phyloP scores from a whole-genome alignment of 495 filamentous ascomycete genomes.

The Xylaria acuta region DNA sequence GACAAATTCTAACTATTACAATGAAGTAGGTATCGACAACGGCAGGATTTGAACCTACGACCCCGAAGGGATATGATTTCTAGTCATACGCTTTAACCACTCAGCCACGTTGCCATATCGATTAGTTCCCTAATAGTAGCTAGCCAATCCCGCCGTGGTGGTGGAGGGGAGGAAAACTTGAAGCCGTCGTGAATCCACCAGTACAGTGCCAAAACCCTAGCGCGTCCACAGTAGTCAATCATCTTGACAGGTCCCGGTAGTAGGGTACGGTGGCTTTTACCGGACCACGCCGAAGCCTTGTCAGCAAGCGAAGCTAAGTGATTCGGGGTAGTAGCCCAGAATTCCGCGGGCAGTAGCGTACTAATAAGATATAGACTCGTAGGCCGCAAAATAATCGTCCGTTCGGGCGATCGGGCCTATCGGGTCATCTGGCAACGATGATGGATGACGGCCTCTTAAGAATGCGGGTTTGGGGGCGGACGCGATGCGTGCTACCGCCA shows the following conservation, averaged over 20 bases:
- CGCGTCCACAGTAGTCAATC: not conserved
- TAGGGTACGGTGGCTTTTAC: constrained; percentile 8
- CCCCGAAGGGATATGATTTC: constrained; percentile 12
- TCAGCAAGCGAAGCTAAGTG: not conserved
- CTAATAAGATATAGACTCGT: too few species aligned
- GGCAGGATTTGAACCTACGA: constrained; percentile 13
- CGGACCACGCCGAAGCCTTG: not conserved
- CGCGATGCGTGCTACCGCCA: not conserved
- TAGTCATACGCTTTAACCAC: constrained; percentile 15
- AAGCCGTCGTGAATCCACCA: not conserved
- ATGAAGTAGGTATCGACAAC: not conserved
- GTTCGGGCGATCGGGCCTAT: not conserved
- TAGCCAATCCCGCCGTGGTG: not conserved
- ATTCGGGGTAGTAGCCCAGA: not conserved
- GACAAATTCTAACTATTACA: not conserved
- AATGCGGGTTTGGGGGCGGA: not conserved
- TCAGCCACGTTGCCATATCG: constrained; percentile 11
- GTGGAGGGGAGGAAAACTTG: not conserved
- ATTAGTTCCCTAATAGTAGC: not conserved
- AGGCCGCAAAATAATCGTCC: not conserved
- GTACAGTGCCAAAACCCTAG: not conserved
- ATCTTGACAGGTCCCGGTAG: constrained; percentile 3
- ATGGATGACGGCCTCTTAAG: not conserved
- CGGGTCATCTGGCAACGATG: constrained; percentile 7
- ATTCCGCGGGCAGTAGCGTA: not conserved